Evolutionary conservation across 495 filamentous ascomycete genomes (phyloP).

Genomic region (Hypoxylon fragiforme): DNA sequence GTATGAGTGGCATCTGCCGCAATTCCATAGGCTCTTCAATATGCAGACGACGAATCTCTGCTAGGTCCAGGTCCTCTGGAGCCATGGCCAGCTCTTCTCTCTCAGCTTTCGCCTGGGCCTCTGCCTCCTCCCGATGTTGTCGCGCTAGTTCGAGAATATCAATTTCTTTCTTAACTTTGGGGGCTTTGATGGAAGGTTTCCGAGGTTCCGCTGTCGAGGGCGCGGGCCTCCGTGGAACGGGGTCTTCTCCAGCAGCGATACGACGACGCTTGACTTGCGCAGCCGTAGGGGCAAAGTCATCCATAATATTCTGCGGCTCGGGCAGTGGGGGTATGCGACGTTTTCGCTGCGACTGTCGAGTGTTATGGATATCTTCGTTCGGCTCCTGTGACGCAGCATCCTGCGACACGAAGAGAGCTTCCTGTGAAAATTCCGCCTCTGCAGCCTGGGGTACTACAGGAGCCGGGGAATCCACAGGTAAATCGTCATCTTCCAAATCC

Average conservation of each 20-base stretch:
- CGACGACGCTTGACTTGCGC: conserved; percentile 72
- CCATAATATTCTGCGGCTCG: conserved; percentile 55
- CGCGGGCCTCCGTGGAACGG: conserved; percentile 33
- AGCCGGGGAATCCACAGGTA: conserved; percentile 9
- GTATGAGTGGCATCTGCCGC: conserved; percentile 29
- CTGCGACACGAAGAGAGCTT: conserved; percentile 47
- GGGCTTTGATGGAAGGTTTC: conserved; percentile 17
- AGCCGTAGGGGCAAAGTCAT: conserved; percentile 69
- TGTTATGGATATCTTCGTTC: conserved; percentile 22
- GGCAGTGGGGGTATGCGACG: conserved; percentile 45
- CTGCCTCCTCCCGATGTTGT: conserved; percentile 68
- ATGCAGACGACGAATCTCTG: conserved; percentile 72
- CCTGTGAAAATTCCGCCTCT: conserved; percentile 27
- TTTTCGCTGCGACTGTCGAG: conserved; percentile 49
- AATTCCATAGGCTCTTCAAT: conserved; percentile 82
- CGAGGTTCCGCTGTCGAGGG: conserved; percentile 13
- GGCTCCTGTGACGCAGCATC: conserved; percentile 17
- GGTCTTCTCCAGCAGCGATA: conserved; percentile 52
- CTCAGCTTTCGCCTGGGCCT: conserved; percentile 62
- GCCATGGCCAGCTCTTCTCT: conserved; percentile 57
- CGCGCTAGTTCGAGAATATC: conserved; percentile 72
- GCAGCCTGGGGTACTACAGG: conserved; percentile 3
- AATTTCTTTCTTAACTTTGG: conserved; percentile 58
- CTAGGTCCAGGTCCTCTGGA: conserved; percentile 62
- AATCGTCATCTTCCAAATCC: conserved; percentile 41